Evolutionary conservation across 2,329 filamentous ascomycete species (phyloP), one percentile per base, ranked within the genome.

Genomic region (Phyllosticta capitalensis): DNA sequence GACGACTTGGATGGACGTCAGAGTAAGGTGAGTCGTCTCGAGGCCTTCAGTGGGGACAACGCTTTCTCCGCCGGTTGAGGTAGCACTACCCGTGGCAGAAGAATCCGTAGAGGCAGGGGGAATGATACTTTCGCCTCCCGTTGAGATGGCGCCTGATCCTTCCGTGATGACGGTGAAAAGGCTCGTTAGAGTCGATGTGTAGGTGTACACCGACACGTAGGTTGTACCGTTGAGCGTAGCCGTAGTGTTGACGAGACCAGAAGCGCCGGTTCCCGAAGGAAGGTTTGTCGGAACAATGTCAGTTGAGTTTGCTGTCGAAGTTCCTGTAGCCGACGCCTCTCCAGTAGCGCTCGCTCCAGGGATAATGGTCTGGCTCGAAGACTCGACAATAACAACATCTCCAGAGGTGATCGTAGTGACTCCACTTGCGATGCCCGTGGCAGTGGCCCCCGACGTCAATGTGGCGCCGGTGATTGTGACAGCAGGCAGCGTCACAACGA

Each of bases 51-150:
- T n/a, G 6, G 38, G 50, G 10, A 54, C 26, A 12, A 33, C 26
- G 24, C 22, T 30, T 54, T 54, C 52, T 54, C 52, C 52, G 17
- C 52, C 58, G 12, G 58, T 55, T 21, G 58, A 38, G 14, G 48
- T 38, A 24, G 45, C 17, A 9, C 48, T 17, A 6, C 20, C 12
- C 24, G 21, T 26, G 20, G 52, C 26, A 28, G 52, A 28, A 4
- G 26, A 54, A 26, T n/a, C 5, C 30, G 22, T 52, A 33, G 24
- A 26, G 24, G 24, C 24, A 26, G 58, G 48, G 14, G 53, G n/a
- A 49, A 63, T 54, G 1, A 64, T 55, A 3, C 63, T 62, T 30
- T 33, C 51, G 12, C 59, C 52, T 4, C 63, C 63, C 10, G 65
- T 67, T 17, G 63, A 62, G 19, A 62, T 63, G 12, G 26, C 26